Conservation (phyloP, 2,329 filamentous ascomycete species). For the Cladorrhinum sp. region DNA sequence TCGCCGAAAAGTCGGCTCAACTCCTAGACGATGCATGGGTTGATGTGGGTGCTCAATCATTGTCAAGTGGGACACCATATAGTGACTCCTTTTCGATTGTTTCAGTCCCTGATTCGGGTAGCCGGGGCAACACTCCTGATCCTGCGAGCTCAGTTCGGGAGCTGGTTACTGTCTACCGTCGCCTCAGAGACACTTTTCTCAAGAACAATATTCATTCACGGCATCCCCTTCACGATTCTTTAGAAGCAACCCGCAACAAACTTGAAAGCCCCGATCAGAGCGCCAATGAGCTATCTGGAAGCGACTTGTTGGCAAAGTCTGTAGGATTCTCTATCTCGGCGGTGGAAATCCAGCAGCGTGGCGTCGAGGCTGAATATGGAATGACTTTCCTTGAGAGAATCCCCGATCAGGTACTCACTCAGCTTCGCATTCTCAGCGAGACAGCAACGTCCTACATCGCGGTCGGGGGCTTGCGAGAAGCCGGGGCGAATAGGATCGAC, state of each 20-base stretch:
- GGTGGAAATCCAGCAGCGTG: slow-evolving; percentile 88
- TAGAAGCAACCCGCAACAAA: neutral
- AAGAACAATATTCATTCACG: slow-evolving; percentile 51
- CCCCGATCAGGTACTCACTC: slow-evolving; percentile 77
- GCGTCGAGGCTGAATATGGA: slow-evolving; percentile 69
- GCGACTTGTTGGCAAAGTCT: slow-evolving; percentile 60
- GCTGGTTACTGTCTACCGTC: slow-evolving; percentile 58
- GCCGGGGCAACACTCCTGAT: slow-evolving; percentile 29
- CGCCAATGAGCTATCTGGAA: slow-evolving; percentile 47
- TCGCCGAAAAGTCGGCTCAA: slow-evolving; percentile 39
- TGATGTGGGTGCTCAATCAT: slow-evolving; percentile 30
- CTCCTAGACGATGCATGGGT: slow-evolving; percentile 44
- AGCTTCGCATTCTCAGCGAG: slow-evolving; percentile 84
- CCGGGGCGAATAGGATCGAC: slow-evolving; percentile 58
- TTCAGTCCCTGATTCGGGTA: slow-evolving; percentile 30
- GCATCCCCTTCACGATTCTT: slow-evolving; percentile 33
- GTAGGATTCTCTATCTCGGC: slow-evolving; percentile 85
- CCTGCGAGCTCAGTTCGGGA: slow-evolving; percentile 45
- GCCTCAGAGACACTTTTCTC: slow-evolving; percentile 56
- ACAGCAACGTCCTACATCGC: slow-evolving; percentile 83
- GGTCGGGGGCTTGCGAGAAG: slow-evolving; percentile 65
- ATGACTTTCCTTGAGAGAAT: slow-evolving; percentile 79
- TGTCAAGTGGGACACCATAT: slow-evolving; percentile 40
- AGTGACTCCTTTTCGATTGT: slow-evolving; percentile 43
- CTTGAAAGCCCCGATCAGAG: slow-evolving; percentile 24